These are phyloP conservation scores for Lagerstroemia speciosa DNA, from an alignment of 345 rosid genomes.

Conservation along the genomic window DNA sequence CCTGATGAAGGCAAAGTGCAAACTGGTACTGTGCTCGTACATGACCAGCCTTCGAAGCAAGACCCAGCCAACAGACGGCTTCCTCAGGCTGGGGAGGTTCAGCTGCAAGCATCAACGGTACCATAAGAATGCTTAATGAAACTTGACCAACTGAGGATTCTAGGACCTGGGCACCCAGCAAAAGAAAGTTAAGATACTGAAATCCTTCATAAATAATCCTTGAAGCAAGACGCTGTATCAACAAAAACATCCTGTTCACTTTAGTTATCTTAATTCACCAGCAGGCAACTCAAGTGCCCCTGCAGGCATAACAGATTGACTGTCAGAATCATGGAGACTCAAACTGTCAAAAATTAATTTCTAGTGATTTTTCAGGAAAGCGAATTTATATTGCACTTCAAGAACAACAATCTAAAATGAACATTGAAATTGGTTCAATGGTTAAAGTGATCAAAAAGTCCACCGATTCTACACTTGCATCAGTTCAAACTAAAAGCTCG, in stretches of 20 bases:
- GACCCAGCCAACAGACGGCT: constrained; percentile 60
- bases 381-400: neutral
- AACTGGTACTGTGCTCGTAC: constrained; percentile 79
- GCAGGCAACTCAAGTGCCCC: too few species aligned
- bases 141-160: neutral
- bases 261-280: too few species aligned
- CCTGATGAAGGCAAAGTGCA: constrained; percentile 75
- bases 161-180: neutral
- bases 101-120: constrained; percentile 27
- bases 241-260: too few species aligned
- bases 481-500: neutral
- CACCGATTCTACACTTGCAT: neutral
- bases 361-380: neutral
- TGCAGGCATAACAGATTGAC: too few species aligned
- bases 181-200: neutral
- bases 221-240: neutral
- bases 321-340: neutral
- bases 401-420: neutral
- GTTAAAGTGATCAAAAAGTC: neutral
- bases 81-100: constrained; percentile 48
- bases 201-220: neutral
- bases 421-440: neutral
- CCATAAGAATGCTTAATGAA: constrained; percentile 4
- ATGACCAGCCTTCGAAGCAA: constrained; percentile 56
- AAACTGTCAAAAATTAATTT: too few species aligned